Evolutionary conservation across 2,329 filamentous ascomycete genomes (phyloP).

Genomic region (Microsporum canis): DNA sequence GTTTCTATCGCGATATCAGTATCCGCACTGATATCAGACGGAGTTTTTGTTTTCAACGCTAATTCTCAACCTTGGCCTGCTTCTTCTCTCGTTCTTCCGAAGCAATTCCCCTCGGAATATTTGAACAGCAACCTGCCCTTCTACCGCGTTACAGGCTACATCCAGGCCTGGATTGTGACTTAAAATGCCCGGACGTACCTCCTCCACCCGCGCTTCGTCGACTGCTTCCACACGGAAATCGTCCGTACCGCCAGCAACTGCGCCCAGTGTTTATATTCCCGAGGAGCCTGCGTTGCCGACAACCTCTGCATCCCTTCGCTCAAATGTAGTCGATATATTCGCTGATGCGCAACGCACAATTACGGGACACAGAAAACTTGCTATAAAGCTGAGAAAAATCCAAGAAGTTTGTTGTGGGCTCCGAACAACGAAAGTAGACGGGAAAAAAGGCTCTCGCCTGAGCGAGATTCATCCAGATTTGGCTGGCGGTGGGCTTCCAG

Average conservation of each 20-base stretch:
- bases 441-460: slow-evolving; percentile 19
- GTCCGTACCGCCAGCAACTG: slow-evolving; percentile 63
- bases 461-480: slow-evolving; percentile 36
- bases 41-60: not conserved
- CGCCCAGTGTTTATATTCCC: slow-evolving; percentile 41
- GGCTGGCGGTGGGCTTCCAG: slow-evolving; percentile 45
- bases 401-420: slow-evolving; percentile 70
- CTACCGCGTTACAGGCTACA: not conserved
- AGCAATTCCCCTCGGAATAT: not conserved
- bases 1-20: not conserved
- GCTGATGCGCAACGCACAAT: slow-evolving; percentile 78
- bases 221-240: slow-evolving; percentile 30
- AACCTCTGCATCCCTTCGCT: slow-evolving; percentile 49
- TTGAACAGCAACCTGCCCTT: not conserved
- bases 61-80: not conserved
- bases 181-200: slow-evolving; percentile 30
- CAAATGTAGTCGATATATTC: slow-evolving; percentile 61
- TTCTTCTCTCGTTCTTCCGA: not conserved
- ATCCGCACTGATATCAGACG: not conserved
- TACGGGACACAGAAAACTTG: slow-evolving; percentile 79
- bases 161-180: not conserved
- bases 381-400: slow-evolving; percentile 76
- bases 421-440: slow-evolving; percentile 29
- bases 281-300: slow-evolving; percentile 45
- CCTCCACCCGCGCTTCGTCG: slow-evolving; percentile 23